These are phyloP conservation scores for Triadica sebifera DNA, from an alignment of 345 rosid species.

Conservation along the genomic window DNA sequence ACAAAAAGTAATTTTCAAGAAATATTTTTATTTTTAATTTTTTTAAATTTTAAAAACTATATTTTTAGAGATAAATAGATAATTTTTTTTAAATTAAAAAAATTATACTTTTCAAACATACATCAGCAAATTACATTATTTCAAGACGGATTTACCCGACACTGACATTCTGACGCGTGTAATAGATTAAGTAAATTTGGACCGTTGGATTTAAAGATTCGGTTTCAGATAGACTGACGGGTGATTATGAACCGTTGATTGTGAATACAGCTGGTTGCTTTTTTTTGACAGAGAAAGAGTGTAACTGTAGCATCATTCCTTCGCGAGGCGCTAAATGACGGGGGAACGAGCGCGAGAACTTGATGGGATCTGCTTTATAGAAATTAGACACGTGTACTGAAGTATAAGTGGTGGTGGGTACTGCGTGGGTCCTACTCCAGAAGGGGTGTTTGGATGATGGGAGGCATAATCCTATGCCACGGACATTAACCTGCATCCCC, in stretches of 20 bases:
- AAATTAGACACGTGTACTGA: not conserved
- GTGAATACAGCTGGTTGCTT: conserved; percentile 27
- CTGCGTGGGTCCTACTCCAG: conserved; percentile 4
- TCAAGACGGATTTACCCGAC: conserved; percentile 24
- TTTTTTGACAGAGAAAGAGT: not conserved
- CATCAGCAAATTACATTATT: no score
- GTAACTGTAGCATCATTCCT: not conserved
- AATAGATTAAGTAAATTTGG: not conserved
- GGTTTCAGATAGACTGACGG: not conserved
- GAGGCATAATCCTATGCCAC: conserved; percentile 10
- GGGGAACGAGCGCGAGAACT: conserved; percentile 26
- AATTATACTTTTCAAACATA: no score
- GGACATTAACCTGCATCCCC: not conserved
- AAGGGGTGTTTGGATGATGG: conserved; percentile 28
- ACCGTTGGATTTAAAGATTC: conserved; percentile 18
- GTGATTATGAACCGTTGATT: conserved; percentile 27
- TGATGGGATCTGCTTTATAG: conserved; percentile 4
- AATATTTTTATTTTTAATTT: no score
- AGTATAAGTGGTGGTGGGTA: not conserved
- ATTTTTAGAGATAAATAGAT: no score
- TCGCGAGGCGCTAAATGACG: not conserved
- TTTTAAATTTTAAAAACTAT: no score
- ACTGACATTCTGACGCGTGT: conserved; percentile 30
- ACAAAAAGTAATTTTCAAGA: no score
- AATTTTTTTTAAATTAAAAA: no score